phyloP scores from a whole-genome alignment of 129 eudicot species.

The Heracleum sosnowskyi region DNA sequence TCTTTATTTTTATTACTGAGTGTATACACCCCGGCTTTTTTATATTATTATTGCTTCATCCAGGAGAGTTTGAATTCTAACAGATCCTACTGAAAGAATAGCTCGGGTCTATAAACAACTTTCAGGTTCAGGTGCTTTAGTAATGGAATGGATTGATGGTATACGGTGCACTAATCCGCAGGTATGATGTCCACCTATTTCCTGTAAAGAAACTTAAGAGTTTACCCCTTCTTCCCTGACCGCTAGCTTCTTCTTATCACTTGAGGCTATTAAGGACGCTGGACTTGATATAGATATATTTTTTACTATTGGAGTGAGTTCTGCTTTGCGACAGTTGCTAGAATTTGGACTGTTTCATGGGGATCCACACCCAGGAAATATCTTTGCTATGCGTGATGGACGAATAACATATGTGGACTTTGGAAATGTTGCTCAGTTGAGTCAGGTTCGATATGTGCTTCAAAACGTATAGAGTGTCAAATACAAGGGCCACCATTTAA shows the following conservation, averaged over 20 bases:
- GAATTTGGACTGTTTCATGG: conserved; percentile 98
- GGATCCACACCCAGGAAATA: conserved; percentile 99
- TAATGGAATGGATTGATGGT: conserved; percentile 99
- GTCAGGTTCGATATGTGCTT: conserved; percentile 57
- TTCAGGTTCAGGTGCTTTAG: conserved; percentile 89
- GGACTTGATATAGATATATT: conserved; percentile 83
- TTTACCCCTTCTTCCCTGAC: conserved; percentile 9
- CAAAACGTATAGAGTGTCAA: background rate
- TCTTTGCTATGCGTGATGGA: conserved; percentile 99
- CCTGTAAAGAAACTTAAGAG: background rate
- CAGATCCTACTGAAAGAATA: conserved; percentile 94
- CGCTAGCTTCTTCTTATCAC: conserved; percentile 13
- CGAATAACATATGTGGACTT: conserved; percentile 97
- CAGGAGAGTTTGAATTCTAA: too few relatives aligned
- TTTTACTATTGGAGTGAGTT: conserved; percentile 96
- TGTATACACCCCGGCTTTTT: too few relatives aligned
- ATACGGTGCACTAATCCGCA: conserved; percentile 96
- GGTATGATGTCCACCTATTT: conserved; percentile 28
- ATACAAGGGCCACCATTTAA: too few relatives aligned
- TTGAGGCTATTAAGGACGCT: conserved; percentile 78
- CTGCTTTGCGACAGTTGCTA: conserved; percentile 86
- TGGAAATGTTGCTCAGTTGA: conserved; percentile 96
- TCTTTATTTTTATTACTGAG: too few relatives aligned
- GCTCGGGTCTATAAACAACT: conserved; percentile 80
- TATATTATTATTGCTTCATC: too few relatives aligned